Evolutionary conservation across 106 monocot genomes (phyloP).

Genomic region (Posidonia australis): DNA sequence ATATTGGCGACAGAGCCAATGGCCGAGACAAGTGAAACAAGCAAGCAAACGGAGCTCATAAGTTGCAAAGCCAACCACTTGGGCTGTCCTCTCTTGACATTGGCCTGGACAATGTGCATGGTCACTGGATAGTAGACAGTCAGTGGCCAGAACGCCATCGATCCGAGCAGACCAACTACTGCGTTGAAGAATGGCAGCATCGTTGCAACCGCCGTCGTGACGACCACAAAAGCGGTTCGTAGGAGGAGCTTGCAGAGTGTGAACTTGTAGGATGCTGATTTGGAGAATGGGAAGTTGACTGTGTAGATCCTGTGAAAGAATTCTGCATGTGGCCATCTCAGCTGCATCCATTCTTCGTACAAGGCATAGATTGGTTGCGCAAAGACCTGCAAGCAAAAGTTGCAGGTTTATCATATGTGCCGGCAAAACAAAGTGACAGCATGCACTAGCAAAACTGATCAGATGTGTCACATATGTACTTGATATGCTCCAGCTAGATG

Average conservation of each 20-base stretch:
- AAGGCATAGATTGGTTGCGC: conserved; percentile 60
- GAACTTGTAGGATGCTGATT: conserved; percentile 24
- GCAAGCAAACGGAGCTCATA: conserved; percentile 30
- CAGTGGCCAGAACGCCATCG: conserved; percentile 63
- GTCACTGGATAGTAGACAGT: conserved; percentile 62
- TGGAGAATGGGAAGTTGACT: conserved; percentile 30
- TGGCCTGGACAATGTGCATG: conserved; percentile 30
- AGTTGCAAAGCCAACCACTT: conserved; percentile 42
- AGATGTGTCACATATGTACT: conserved; percentile 3
- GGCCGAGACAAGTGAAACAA: conserved; percentile 43
- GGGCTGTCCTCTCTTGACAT: conserved; percentile 29
- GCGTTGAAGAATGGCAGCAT: conserved; percentile 84
- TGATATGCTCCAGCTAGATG: conserved; percentile 46
- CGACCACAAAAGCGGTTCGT: conserved; percentile 39
- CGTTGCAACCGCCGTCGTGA: conserved; percentile 49
- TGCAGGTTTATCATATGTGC: no score
- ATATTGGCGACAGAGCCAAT: conserved; percentile 54
- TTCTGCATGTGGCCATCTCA: conserved; percentile 34
- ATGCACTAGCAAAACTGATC: no score
- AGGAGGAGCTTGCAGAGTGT: conserved; percentile 49
- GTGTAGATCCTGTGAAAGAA: conserved; percentile 48
- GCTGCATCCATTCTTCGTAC: conserved; percentile 46
- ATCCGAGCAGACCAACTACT: conserved; percentile 48
- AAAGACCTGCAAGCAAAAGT: conserved; percentile 48
- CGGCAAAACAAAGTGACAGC: no score